Percentiles rank a stretch among this genome's conserved stretches.
Conservation (phyloP, 2,329 filamentous ascomycete species). For the Chaetomiaceae sp. region DNA sequence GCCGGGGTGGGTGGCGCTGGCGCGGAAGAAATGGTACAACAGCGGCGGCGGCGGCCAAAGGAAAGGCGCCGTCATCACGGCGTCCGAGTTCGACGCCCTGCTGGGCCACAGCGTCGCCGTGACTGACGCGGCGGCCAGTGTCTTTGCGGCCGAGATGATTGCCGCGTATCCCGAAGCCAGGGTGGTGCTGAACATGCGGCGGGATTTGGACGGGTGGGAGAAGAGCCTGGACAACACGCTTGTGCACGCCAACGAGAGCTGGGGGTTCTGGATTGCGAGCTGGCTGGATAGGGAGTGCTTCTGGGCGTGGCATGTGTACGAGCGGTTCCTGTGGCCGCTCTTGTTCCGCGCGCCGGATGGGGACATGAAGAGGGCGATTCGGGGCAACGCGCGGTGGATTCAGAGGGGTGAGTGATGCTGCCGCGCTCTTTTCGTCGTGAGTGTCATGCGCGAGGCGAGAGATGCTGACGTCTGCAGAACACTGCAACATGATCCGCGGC, state of each 20-base stretch:
- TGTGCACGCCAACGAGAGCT: constrained; percentile 26
- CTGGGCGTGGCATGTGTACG: constrained; percentile 33
- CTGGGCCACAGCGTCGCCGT: constrained; percentile 24
- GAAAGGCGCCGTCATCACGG: constrained; percentile 4
- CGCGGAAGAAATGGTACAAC: constrained; percentile 15
- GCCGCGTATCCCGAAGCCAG: constrained; percentile 30
- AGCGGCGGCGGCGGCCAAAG: background rate
- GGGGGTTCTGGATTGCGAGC: constrained; percentile 30
- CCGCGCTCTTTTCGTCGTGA: too few species aligned
- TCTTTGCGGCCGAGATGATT: constrained; percentile 42
- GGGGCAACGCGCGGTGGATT: constrained; percentile 30
- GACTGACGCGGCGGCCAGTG: constrained; percentile 23
- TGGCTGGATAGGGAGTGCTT: constrained; percentile 31
- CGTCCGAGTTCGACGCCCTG: constrained; percentile 23
- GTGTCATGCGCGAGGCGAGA: too few species aligned
- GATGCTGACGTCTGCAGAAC: constrained; percentile 25
- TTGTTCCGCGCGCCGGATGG: constrained; percentile 31
- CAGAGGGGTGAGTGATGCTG: constrained; percentile 27
- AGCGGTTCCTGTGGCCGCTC: constrained; percentile 30
- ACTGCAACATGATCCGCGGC: constrained; percentile 33
- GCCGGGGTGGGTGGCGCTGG: constrained; percentile 18
- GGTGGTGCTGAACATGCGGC: constrained; percentile 31
- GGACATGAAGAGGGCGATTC: constrained; percentile 27
- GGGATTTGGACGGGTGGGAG: constrained; percentile 41
- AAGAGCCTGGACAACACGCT: constrained; percentile 30